Evolutionary conservation across 345 rosid species (phyloP).

Genomic region (Pelargonium nanum): DNA sequence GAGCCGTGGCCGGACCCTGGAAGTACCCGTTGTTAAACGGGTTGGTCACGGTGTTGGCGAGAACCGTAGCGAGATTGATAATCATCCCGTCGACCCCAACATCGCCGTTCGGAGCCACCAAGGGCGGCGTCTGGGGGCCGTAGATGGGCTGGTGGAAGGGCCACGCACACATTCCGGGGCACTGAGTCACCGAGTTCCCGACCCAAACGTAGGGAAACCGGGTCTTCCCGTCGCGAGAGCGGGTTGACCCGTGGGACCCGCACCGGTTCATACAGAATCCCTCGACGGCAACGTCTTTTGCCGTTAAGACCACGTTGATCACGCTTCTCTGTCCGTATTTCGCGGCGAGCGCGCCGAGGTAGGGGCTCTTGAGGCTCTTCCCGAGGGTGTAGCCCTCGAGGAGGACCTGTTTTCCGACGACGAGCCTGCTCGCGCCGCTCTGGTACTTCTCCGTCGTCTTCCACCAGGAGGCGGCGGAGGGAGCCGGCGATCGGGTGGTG

Average conservation of each 20-base stretch:
- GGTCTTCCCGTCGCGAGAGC: slow-evolving; percentile 12
- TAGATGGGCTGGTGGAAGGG: slow-evolving; percentile 94
- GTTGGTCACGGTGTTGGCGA: slow-evolving; percentile 73
- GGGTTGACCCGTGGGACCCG: slow-evolving; percentile 56
- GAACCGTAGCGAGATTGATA: slow-evolving; percentile 63
- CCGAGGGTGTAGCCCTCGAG: slow-evolving; percentile 51
- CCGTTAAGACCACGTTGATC: slow-evolving; percentile 61
- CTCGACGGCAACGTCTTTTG: slow-evolving; percentile 68
- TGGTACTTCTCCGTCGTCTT: slow-evolving; percentile 63
- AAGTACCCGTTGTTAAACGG: slow-evolving; percentile 63
- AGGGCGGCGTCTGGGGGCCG: slow-evolving; percentile 81
- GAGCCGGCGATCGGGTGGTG: slow-evolving; percentile 16
- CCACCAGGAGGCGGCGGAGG: slow-evolving; percentile 77
- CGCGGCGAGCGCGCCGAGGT: slow-evolving; percentile 46
- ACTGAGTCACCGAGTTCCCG: slow-evolving; percentile 75
- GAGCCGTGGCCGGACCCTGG: slow-evolving; percentile 61
- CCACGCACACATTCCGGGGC: slow-evolving; percentile 94
- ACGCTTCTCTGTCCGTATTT: slow-evolving; percentile 24
- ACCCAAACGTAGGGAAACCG: slow-evolving; percentile 68
- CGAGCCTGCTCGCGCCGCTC: slow-evolving; percentile 33
- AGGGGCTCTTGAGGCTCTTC: slow-evolving; percentile 34
- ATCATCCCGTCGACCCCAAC: slow-evolving; percentile 91
- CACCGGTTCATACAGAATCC: slow-evolving; percentile 71
- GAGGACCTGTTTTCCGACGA: slow-evolving; percentile 53
- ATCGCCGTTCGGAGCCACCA: slow-evolving; percentile 80